Evolutionary conservation across 2,329 filamentous ascomycete genomes (phyloP).

Genomic region (Colletotrichum siamense): DNA sequence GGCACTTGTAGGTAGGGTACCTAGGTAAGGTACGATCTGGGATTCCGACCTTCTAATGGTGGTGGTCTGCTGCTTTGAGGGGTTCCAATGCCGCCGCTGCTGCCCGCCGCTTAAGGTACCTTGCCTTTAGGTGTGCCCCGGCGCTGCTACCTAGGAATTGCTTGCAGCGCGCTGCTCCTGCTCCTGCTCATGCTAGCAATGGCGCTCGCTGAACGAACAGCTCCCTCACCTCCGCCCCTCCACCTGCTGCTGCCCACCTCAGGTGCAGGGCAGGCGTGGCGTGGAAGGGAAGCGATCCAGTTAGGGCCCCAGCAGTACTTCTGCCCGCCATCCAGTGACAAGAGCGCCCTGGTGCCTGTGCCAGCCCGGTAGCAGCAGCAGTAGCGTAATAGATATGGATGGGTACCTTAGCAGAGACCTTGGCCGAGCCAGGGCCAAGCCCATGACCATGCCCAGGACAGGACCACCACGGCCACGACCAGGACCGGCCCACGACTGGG

Average conservation of each 20-base stretch:
- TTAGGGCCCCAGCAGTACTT: constrained; percentile 2
- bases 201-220: neutral
- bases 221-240: neutral
- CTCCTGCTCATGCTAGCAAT: neutral
- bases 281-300: neutral
- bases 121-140: no score
- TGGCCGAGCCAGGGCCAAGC: neutral
- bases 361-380: constrained; percentile 1
- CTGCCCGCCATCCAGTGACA: constrained; percentile 9
- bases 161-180: neutral
- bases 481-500: neutral
- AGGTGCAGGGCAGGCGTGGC: neutral
- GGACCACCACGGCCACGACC: neutral
- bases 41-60: neutral
- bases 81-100: neutral
- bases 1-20: neutral
- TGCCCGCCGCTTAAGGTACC: neutral
- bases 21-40: neutral
- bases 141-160: neutral
- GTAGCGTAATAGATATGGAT: constrained; percentile 1
- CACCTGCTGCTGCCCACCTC: neutral
- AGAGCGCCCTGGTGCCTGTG: constrained; percentile 8
- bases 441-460: neutral
- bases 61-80: no score
- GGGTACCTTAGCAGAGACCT: neutral